Conservation (phyloP, 208 protist species). For the Leishmania gerbilli region DNA sequence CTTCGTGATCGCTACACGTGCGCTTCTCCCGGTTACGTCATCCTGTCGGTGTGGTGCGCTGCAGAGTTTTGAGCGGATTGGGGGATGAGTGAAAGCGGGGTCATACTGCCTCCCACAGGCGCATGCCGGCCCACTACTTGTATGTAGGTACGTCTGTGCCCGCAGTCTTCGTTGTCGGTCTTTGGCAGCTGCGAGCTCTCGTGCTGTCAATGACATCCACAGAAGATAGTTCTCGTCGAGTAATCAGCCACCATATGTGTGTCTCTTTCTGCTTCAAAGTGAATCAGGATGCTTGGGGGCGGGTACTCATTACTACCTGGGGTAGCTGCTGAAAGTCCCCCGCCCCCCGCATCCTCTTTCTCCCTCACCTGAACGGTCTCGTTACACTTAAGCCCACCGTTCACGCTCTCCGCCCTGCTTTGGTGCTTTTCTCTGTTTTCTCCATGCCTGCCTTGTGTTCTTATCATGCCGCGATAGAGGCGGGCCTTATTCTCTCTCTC, state of each 20-base stretch:
- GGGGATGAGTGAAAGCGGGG: not conserved
- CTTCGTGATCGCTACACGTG: not conserved
- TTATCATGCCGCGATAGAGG: not conserved
- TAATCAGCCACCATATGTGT: not conserved
- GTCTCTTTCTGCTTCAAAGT: not conserved
- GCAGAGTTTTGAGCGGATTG: too few species aligned
- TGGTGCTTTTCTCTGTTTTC: not conserved
- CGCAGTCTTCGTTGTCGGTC: not conserved
- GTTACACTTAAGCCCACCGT: not conserved
- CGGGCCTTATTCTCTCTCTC: not conserved
- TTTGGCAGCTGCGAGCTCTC: not conserved
- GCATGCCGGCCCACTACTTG: not conserved
- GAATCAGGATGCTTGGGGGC: not conserved
- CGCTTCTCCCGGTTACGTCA: not conserved
- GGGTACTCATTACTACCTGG: not conserved
- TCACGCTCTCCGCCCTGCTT: not conserved
- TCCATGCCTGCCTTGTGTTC: not conserved
- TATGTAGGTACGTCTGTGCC: constrained; percentile 2
- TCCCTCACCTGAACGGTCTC: not conserved
- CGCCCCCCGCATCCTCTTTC: not conserved
- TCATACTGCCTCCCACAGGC: not conserved
- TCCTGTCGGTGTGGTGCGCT: not conserved
- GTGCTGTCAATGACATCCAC: not conserved
- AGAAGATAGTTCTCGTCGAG: not conserved
- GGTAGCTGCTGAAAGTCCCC: not conserved